A percentile compares a stretch with the other conserved stretches of the same genome.
Evolutionary conservation across 192 early-diverging fungal genomes (phyloP).

Genomic region (Entrophospora sp.): DNA sequence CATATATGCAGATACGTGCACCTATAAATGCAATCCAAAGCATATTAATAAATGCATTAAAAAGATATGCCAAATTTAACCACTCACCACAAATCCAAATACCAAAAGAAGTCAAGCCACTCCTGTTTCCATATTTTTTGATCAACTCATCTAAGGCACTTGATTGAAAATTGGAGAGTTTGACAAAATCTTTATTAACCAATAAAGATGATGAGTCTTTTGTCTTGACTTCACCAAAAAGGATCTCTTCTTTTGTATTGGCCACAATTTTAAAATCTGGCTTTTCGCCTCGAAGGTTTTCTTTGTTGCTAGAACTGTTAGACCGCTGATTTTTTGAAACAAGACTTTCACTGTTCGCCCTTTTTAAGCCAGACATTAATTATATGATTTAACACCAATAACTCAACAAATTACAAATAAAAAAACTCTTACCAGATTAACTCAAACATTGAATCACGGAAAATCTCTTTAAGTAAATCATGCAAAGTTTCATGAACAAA

Average conservation of each 20-base stretch:
- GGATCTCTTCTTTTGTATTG: background rate
- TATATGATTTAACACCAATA: background rate
- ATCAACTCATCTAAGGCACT: conserved; percentile 8
- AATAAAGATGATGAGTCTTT: conserved; percentile 10
- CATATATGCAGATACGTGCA: background rate
- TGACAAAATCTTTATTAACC: conserved; percentile 10
- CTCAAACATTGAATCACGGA: background rate
- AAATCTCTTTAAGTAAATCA: background rate
- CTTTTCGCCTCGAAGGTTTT: background rate
- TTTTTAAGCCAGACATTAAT: background rate
- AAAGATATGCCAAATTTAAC: background rate
- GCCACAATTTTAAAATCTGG: background rate
- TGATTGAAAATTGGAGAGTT: conserved; percentile 3
- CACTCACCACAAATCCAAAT: conserved; percentile 1
- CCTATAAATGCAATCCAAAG: conserved; percentile 5
- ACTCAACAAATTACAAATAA: background rate
- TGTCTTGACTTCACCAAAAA: conserved; percentile 4
- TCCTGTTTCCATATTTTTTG: conserved; percentile 8
- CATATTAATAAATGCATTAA: background rate
- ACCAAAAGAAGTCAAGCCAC: conserved; percentile 7
- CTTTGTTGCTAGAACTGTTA: background rate
- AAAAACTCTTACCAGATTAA: conserved; percentile 7
- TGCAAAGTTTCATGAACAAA: background rate
- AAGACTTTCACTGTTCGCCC: background rate
- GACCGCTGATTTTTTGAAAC: background rate